A percentile compares a stretch with the other conserved stretches of the same genome.
Conservation (phyloP, 352 stramenopile genomes). For the Phytopythium vexans region DNA sequence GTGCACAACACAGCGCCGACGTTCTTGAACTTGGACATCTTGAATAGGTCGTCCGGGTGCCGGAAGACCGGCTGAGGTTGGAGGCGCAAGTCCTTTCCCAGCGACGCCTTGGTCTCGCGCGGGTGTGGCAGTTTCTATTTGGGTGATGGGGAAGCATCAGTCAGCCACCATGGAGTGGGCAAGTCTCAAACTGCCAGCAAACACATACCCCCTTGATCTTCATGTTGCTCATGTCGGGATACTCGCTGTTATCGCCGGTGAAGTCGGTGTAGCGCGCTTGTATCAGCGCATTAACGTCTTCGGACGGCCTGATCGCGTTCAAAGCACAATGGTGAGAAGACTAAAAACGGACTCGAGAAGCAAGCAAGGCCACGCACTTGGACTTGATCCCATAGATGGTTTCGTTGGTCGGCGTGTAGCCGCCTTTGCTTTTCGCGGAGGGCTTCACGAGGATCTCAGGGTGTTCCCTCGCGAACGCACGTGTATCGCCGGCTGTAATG, state of each 20-base stretch:
- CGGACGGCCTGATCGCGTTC: conserved; percentile 38
- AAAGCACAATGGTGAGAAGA: no score
- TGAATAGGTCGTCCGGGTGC: conserved; percentile 55
- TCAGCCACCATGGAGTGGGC: neutral
- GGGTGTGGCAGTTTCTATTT: conserved; percentile 66
- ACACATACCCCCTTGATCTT: conserved; percentile 71
- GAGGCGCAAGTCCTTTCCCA: conserved; percentile 60
- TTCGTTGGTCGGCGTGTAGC: conserved; percentile 52
- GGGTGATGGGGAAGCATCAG: neutral
- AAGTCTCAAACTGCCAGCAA: neutral
- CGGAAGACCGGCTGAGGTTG: conserved; percentile 24
- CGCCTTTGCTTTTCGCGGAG: conserved; percentile 46
- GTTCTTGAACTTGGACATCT: conserved; percentile 87
- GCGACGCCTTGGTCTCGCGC: conserved; percentile 67
- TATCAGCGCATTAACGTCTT: conserved; percentile 69
- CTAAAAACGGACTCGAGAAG: no score
- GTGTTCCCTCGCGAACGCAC: conserved; percentile 64
- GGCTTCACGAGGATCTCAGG: conserved; percentile 72
- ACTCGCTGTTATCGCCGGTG: conserved; percentile 60
- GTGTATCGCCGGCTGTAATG: conserved; percentile 52
- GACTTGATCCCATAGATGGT: conserved; percentile 76
- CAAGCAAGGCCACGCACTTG: conserved; percentile 27
- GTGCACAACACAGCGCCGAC: conserved; percentile 64
- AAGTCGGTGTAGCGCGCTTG: conserved; percentile 72
- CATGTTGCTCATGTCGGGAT: conserved; percentile 77